Percentiles rank a stretch among this genome's conserved stretches.
These are phyloP conservation scores for Silene coronaria DNA, from an alignment of 179 eudicot genomes.

Conservation along the genomic window DNA sequence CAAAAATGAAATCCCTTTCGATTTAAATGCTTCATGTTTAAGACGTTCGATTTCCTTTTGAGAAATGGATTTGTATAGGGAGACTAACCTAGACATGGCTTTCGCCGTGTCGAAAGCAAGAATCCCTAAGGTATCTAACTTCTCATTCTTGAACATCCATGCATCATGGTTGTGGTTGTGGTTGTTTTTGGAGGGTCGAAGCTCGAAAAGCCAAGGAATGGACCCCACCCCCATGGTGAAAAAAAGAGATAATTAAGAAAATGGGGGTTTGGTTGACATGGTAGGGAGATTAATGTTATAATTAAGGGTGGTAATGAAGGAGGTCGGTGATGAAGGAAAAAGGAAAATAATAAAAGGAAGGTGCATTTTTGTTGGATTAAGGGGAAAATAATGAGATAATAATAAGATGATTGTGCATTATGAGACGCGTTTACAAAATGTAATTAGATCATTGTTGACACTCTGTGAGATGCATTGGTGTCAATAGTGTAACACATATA, in stretches of 20 bases:
- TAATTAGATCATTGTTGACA: too few species aligned
- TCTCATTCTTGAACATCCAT: slow-evolving; percentile 22
- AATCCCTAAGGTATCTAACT: slow-evolving; percentile 40
- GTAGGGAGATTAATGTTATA: not conserved
- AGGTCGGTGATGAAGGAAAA: not conserved
- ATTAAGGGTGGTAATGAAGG: not conserved
- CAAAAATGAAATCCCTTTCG: slow-evolving; percentile 45
- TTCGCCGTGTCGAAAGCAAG: slow-evolving; percentile 73
- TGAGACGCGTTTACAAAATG: slow-evolving; percentile 1
- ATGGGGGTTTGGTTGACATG: slow-evolving; percentile 13
- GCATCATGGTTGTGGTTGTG: slow-evolving; percentile 8
- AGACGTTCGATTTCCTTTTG: slow-evolving; percentile 38
- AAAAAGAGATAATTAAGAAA: not conserved
- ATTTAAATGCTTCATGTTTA: slow-evolving; percentile 23
- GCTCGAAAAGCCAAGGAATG: slow-evolving; percentile 19
- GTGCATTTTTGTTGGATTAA: not conserved
- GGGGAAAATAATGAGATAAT: not conserved
- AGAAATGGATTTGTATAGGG: slow-evolving; percentile 58
- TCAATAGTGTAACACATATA: too few species aligned
- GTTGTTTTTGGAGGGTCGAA: slow-evolving; percentile 8
- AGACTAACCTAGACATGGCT: slow-evolving; percentile 50
- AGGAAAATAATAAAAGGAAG: not conserved
- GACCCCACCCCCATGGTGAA: slow-evolving; percentile 22
- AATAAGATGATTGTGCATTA: not conserved
- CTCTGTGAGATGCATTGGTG: too few species aligned